Evolutionary conservation across 192 early-diverging fungal species (phyloP), one percentile per base, ranked within the genome.

Genomic region (Glomus cerebriforme): DNA sequence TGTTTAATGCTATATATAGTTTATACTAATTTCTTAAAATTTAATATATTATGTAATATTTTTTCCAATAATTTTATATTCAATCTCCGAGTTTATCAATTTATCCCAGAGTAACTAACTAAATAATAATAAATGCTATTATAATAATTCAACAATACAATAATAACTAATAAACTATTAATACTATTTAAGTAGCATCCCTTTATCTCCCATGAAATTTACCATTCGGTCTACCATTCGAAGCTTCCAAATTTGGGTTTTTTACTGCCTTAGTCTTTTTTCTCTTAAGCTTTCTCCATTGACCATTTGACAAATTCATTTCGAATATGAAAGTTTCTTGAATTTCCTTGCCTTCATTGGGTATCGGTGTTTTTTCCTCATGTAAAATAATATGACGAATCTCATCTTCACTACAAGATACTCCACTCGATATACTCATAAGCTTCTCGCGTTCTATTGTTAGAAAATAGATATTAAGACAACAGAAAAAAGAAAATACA

Each of bases 251-350:
- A 54, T 54, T 65, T 13, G 26, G 63, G 15, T 29, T 65, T 32
- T 31, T 60, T 22, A 35, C 19, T 27, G 54, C 49, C 22, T 60
- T 75, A 17, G 32, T 34, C 58, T 75, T 78, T 49, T 67, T 78
- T 43, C 47, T 78, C 43, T 78, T 78, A n/a, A 78, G 39, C 24
- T 78, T 78, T 49, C 76, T 59, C 76, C 76, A 78, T 39, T 59
- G 29, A 12, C 76, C 76, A 37, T 67, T 43, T 15, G 37, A 67
- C 13, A 66, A 24, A 54, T 78, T 78, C 39, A 78, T 78, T 54
- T 78, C 76, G 32, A 78, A 78, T 24, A 78, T 32, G 27, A 78
- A 39, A 24, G 76, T 66, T 67, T 78, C 76, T 64, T 24, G 65
- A 19, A 49, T 78, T 67, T 63, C 76, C 66, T 62, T 78, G n/a